Evolutionary conservation across 2,329 filamentous ascomycete genomes (phyloP).

Genomic region (Zasmidium citrigriseum): DNA sequence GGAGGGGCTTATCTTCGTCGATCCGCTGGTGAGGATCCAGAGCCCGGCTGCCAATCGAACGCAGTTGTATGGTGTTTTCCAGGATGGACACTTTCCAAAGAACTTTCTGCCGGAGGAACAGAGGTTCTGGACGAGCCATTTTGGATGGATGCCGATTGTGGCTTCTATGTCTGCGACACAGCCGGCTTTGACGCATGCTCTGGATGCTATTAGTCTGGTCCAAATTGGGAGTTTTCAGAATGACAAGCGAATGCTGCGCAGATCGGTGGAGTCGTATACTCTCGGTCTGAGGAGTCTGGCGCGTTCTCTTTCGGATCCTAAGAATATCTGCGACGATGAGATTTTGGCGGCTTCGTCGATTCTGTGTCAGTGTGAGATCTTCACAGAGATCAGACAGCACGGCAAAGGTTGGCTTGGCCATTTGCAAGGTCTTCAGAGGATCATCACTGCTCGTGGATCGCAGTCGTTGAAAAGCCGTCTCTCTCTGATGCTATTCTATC

Average conservation of each 20-base stretch:
- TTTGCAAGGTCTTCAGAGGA: conserved; percentile 25
- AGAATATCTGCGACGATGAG: conserved; percentile 24
- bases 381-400: conserved; percentile 27
- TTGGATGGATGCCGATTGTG: conserved; percentile 20
- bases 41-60: conserved; percentile 6
- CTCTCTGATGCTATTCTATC: conserved; percentile 27
- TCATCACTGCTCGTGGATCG: conserved; percentile 29
- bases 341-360: conserved; percentile 28
- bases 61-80: conserved; percentile 23
- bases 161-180: conserved; percentile 7
- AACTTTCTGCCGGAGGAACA: conserved; percentile 8
- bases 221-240: conserved; percentile 28
- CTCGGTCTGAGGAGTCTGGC: conserved; percentile 22
- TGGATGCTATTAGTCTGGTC: conserved; percentile 30
- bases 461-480: conserved; percentile 22
- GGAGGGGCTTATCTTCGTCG: neutral
- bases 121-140: conserved; percentile 7
- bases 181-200: conserved; percentile 23
- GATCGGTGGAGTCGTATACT: conserved; percentile 25
- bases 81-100: conserved; percentile 27
- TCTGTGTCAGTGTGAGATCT: conserved; percentile 29
- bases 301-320: conserved; percentile 10
- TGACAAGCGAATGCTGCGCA: conserved; percentile 22
- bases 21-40: neutral
- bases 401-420: conserved; percentile 28